Conservation (phyloP, 1,284 basidiomycete species). For the Ceratobasidium sp. region DNA sequence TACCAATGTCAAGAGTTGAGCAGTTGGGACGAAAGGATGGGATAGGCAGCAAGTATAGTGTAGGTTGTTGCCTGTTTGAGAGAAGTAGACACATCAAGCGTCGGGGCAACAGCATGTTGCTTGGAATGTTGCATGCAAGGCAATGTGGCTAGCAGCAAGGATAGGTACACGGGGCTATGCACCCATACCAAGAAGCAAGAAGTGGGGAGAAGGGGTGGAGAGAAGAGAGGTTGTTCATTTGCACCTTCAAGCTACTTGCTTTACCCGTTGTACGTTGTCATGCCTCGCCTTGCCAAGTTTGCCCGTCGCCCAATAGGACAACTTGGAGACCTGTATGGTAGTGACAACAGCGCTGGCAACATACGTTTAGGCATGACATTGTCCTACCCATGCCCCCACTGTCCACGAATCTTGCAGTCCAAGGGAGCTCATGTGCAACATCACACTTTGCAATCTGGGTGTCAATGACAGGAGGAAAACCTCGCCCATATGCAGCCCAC, state of each 20-base stretch:
- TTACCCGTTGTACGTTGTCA: neutral
- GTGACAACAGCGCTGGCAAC: neutral
- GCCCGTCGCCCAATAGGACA: neutral
- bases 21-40: no score
- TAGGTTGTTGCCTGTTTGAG: no score
- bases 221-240: neutral
- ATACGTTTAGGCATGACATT: no score
- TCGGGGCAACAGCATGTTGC: no score
- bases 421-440: neutral
- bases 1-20: no score
- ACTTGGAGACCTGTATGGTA: no score
- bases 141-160: no score
- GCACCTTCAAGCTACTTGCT: neutral
- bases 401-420: neutral
- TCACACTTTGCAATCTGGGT: neutral
- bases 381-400: constrained; percentile 1
- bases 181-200: neutral
- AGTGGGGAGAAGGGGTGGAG: neutral
- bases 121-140: no score
- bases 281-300: constrained; percentile 1
- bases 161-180: no score
- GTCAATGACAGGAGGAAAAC: neutral
- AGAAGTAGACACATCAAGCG: no score
- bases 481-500: neutral
- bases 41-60: no score